Conservation (phyloP, 257 asterid genomes). For the Solanum stenotomum region DNA sequence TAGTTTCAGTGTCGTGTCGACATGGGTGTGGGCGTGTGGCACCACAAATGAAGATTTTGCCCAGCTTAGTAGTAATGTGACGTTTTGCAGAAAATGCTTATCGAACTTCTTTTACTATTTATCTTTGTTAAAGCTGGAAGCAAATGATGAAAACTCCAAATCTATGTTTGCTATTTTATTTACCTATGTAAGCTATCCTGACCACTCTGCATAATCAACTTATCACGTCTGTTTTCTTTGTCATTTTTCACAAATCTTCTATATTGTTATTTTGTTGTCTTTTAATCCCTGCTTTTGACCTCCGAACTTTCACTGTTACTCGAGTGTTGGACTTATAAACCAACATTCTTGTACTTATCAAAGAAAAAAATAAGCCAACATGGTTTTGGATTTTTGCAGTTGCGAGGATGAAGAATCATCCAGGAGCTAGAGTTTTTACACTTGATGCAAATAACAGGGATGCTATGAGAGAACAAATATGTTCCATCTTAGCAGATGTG, state of each 20-base stretch:
- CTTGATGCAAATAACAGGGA: constrained; percentile 51
- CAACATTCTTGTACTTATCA: background rate
- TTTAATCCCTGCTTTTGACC: background rate
- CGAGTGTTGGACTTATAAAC: background rate
- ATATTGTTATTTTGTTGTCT: background rate
- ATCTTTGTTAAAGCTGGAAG: background rate
- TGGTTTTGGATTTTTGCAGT: constrained; percentile 25
- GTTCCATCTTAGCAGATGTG: constrained; percentile 33
- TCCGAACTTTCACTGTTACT: background rate
- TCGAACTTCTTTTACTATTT: background rate
- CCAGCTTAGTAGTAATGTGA: background rate
- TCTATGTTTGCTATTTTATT: background rate
- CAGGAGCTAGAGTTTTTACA: constrained; percentile 49
- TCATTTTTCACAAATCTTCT: background rate
- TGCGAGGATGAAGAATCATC: constrained; percentile 68
- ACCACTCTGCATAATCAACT: background rate
- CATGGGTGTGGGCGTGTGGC: background rate
- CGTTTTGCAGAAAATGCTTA: background rate
- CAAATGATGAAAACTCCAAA: background rate
- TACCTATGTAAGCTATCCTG: background rate
- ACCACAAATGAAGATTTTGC: background rate
- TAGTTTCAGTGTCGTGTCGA: background rate
- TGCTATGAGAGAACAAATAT: constrained; percentile 55
- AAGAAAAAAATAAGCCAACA: background rate
- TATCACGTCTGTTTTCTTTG: background rate